Conservation (phyloP, 257 asterid genomes). For the Capsicum chinense region DNA sequence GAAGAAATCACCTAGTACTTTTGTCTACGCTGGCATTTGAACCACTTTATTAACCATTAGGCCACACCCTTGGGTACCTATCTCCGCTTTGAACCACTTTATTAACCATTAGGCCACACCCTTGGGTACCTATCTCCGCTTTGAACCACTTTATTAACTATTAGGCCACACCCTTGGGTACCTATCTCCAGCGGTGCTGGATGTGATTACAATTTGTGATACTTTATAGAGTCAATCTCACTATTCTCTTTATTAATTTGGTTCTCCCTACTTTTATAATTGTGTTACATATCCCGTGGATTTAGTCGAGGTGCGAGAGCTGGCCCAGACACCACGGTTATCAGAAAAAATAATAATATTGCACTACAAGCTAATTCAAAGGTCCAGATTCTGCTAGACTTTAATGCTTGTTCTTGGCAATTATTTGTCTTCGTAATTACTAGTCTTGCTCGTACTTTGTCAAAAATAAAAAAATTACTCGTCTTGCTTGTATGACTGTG, state of each 20-base stretch:
- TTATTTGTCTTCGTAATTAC: not conserved
- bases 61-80: not conserved
- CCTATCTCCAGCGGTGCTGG: not conserved
- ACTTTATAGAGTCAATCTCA: not conserved
- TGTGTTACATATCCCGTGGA: not conserved
- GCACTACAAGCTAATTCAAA: constrained; percentile 14
- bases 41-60: not conserved
- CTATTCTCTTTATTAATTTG: not conserved
- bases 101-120: not conserved
- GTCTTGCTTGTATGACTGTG: not conserved
- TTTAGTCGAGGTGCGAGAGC: no score
- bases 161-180: not conserved
- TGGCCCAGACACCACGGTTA: no score
- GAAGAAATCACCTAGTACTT: not conserved
- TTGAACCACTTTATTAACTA: not conserved
- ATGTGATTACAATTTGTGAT: constrained; percentile 23
- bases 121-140: not conserved
- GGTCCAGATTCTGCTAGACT: not conserved
- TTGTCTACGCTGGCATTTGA: not conserved
- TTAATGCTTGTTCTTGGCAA: not conserved
- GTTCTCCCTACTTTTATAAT: not conserved
- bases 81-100: not conserved
- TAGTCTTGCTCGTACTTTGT: no score
- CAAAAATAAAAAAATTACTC: not conserved
- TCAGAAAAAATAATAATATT: no score